phyloP scores from a whole-genome alignment of 352 stramenopile genomes.

The Thraustochytrium sp. region DNA sequence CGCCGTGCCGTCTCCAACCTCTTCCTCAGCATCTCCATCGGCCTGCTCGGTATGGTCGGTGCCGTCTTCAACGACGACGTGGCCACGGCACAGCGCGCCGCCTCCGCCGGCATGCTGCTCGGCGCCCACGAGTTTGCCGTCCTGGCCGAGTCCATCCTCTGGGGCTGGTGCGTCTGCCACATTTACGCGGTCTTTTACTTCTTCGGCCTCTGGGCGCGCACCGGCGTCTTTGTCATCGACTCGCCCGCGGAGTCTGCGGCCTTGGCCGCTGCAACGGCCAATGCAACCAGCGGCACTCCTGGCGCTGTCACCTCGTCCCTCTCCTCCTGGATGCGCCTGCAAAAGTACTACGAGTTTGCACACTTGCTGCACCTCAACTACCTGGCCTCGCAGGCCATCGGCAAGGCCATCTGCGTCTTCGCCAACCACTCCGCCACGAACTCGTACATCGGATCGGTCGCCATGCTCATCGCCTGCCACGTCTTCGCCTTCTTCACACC shows the following conservation, averaged over 20 bases:
- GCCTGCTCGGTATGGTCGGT: conserved; percentile 19
- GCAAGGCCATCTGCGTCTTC: conserved; percentile 17
- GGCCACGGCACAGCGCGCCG: background rate
- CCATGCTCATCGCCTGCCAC: conserved; percentile 8
- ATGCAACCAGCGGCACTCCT: background rate
- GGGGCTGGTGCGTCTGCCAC: conserved; percentile 7
- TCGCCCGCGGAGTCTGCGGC: no score
- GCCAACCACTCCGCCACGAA: background rate
- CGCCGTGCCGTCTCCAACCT: conserved; percentile 6
- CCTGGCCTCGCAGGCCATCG: background rate
- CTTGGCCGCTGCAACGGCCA: no score
- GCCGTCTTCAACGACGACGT: conserved; percentile 33
- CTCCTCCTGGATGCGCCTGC: background rate
- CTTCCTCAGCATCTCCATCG: conserved; percentile 33
- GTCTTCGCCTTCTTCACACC: conserved; percentile 35
- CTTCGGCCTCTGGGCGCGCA: background rate
- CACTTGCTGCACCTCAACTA: conserved; percentile 35
- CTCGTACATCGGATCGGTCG: conserved; percentile 7
- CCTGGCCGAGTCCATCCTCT: background rate
- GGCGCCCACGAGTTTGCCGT: conserved; percentile 25
- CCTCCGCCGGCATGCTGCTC: conserved; percentile 12
- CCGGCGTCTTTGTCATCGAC: conserved; percentile 8
- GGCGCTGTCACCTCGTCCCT: background rate
- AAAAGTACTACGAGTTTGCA: conserved; percentile 40
- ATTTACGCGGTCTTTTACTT: conserved; percentile 23